These are phyloP conservation scores for Aphanomyces invadans DNA, from an alignment of 352 stramenopile species.

Conservation along the genomic window DNA sequence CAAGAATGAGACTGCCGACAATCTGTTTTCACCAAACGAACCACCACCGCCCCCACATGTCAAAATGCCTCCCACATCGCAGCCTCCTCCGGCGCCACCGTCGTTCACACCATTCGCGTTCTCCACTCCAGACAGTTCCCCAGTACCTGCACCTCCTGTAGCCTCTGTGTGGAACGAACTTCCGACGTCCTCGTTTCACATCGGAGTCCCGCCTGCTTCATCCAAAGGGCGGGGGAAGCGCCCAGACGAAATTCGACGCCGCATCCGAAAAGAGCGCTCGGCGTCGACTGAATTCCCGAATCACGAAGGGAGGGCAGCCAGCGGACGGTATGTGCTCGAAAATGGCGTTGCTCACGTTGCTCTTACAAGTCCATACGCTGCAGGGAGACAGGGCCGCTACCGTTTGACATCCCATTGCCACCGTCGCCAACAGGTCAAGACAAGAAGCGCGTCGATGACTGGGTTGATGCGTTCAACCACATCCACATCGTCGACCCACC, in stretches of 20 bases:
- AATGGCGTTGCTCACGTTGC: no score
- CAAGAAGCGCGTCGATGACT: neutral
- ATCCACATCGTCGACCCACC: neutral
- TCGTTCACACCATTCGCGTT: neutral
- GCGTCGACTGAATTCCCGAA: neutral
- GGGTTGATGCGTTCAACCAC: neutral
- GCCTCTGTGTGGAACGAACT: neutral
- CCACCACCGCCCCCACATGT: neutral
- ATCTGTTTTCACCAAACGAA: neutral
- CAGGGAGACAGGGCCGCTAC: neutral
- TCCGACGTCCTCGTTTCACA: neutral
- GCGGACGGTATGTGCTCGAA: neutral
- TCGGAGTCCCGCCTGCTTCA: neutral
- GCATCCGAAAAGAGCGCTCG: neutral
- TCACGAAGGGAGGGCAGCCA: neutral
- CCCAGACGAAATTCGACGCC: neutral
- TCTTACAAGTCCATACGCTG: neutral
- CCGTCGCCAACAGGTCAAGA: neutral
- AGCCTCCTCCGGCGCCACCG: no score
- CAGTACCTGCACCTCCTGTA: neutral
- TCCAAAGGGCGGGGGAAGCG: neutral
- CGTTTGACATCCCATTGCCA: conserved; percentile 3
- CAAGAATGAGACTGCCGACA: neutral
- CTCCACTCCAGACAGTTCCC: neutral
- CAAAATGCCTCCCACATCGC: neutral